Conservation (phyloP, 768 basidiomycete genomes). For the Lactarius sp. region DNA sequence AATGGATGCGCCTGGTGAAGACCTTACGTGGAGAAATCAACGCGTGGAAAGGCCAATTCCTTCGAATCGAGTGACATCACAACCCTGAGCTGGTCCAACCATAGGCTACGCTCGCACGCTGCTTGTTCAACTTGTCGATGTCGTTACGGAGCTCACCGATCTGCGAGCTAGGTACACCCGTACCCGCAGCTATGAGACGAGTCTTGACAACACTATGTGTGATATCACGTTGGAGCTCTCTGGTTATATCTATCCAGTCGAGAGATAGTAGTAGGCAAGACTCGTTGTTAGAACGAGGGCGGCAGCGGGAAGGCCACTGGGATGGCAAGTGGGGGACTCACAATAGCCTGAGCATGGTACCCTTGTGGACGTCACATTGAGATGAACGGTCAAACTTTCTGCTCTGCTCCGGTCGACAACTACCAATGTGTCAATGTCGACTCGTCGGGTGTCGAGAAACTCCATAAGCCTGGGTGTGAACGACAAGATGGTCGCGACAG, state of each 20-base stretch:
- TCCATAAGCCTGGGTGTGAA: constrained; percentile 93
- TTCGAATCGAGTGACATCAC: too few species aligned
- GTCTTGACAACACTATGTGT: too few species aligned
- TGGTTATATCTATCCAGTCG: constrained; percentile 97
- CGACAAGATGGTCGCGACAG: constrained; percentile 84
- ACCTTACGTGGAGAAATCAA: too few species aligned
- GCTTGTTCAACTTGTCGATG: too few species aligned
- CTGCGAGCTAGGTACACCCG: too few species aligned
- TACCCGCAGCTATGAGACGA: too few species aligned
- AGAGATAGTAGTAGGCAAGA: constrained; percentile 75
- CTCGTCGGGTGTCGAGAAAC: constrained; percentile 87
- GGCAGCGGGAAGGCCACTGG: background rate
- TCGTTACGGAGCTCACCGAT: too few species aligned
- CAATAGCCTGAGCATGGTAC: constrained; percentile 98
- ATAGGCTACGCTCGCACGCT: too few species aligned
- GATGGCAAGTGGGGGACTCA: constrained; percentile 39
- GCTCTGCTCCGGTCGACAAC: constrained; percentile 93
- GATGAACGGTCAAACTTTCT: constrained; percentile 81
- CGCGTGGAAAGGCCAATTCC: too few species aligned
- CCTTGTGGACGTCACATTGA: constrained; percentile 93
- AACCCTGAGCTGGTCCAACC: too few species aligned
- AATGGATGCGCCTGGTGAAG: too few species aligned
- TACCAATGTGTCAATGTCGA: constrained; percentile 85
- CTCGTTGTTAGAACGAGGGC: background rate
- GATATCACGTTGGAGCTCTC: constrained; percentile 88